These are phyloP conservation scores for Hymenotorrendiella dingleyae DNA, from an alignment of 2,329 filamentous ascomycete genomes.

Conservation along the genomic window DNA sequence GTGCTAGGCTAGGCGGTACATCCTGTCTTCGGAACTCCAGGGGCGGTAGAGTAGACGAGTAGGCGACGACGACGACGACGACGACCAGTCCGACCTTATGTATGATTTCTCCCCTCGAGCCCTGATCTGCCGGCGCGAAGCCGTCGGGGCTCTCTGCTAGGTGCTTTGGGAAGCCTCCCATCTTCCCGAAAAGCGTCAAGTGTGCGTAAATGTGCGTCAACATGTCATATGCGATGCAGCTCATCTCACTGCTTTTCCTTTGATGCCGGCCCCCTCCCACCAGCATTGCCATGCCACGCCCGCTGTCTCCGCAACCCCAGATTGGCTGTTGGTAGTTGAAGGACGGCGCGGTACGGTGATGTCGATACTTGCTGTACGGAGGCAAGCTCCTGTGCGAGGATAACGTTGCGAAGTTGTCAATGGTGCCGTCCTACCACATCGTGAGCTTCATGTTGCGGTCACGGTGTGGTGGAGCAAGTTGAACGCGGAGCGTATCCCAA, in stretches of 20 bases:
- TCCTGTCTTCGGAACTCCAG: background rate
- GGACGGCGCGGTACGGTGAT: background rate
- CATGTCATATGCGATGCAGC: conserved; percentile 2
- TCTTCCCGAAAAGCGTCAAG: conserved; percentile 6
- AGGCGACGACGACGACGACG: background rate
- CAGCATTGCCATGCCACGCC: background rate
- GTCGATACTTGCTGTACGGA: too few species aligned
- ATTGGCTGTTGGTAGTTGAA: background rate
- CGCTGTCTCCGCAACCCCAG: background rate
- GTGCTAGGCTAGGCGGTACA: too few species aligned
- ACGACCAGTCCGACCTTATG: background rate
- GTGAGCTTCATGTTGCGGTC: background rate
- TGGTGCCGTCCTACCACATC: background rate
- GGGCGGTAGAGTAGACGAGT: background rate
- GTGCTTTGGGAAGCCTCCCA: conserved; percentile 6
- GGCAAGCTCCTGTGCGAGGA: too few species aligned
- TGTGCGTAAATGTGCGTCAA: background rate
- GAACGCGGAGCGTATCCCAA: too few species aligned
- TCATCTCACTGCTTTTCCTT: conserved; percentile 4
- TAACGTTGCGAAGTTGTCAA: too few species aligned
- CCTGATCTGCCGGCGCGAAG: conserved; percentile 23
- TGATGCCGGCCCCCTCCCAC: background rate
- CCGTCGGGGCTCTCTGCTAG: background rate
- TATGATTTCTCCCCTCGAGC: conserved; percentile 3
- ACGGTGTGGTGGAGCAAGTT: background rate